These are phyloP conservation scores for Fusarium globosum DNA, from an alignment of 2,329 filamentous ascomycete genomes.

Conservation along the genomic window DNA sequence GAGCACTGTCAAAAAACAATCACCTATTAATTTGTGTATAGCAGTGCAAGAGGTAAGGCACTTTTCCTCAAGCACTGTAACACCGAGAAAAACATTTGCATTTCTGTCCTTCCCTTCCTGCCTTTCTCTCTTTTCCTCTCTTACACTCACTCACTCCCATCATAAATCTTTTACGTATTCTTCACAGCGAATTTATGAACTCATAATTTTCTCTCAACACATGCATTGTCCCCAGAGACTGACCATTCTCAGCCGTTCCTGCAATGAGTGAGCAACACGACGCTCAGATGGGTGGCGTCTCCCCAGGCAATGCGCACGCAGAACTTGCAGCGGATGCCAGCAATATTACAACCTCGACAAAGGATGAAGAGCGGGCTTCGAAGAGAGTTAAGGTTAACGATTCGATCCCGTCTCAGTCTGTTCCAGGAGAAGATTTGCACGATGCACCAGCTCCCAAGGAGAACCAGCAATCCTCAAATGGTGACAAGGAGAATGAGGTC, in stretches of 20 bases:
- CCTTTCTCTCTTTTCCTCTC: neutral
- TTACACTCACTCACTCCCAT: constrained; percentile 4
- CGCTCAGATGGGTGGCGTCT: constrained; percentile 36
- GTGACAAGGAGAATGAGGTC: constrained; percentile 27
- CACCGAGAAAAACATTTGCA: neutral
- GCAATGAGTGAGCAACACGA: constrained; percentile 46
- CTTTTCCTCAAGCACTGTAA: neutral
- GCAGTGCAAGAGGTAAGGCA: neutral
- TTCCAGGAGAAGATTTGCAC: constrained; percentile 36
- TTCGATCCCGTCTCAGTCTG: constrained; percentile 31
- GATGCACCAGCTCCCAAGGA: constrained; percentile 30
- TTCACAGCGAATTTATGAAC: neutral
- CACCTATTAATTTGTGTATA: neutral
- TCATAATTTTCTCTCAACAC: neutral
- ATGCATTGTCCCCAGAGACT: neutral
- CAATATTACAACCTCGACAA: constrained; percentile 8
- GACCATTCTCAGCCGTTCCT: neutral
- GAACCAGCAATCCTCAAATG: constrained; percentile 28
- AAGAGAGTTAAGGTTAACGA: constrained; percentile 70
- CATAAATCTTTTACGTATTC: constrained; percentile 8
- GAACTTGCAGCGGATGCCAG: constrained; percentile 31
- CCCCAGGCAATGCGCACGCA: constrained; percentile 27
- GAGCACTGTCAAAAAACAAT: neutral
- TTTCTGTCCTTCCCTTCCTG: neutral
- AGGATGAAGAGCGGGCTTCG: constrained; percentile 56